These are phyloP conservation scores for Myriosclerotinia scirpicola DNA, from an alignment of 2,329 filamentous ascomycete species.

Conservation along the genomic window DNA sequence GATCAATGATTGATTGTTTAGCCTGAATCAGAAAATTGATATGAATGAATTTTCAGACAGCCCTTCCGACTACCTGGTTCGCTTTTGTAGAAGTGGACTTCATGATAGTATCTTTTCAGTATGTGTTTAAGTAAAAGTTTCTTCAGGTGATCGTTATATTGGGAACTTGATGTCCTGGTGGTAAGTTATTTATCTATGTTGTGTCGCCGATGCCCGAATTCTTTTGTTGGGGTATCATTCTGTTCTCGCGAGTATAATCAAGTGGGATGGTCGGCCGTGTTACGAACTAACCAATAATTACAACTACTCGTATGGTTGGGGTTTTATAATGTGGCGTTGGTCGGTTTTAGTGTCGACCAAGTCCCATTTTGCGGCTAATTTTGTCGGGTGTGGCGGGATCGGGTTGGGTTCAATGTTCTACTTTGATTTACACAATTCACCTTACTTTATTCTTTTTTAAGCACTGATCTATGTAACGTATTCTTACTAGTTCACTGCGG, in stretches of 20 bases:
- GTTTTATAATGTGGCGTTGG: not conserved
- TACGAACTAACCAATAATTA: not conserved
- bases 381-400: not conserved
- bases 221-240: not conserved
- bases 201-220: not conserved
- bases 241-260: not conserved
- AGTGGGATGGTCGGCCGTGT: not conserved
- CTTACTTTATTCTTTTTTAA: not conserved
- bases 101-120: not conserved
- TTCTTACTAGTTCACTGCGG: not conserved
- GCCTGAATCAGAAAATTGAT: not conserved
- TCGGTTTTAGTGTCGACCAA: not conserved
- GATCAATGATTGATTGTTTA: not conserved
- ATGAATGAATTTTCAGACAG: not conserved
- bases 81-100: too few relatives aligned
- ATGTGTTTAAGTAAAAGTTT: not conserved
- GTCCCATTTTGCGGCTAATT: not conserved
- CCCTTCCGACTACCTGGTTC: not conserved
- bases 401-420: not conserved
- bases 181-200: not conserved
- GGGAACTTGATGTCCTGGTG: not conserved
- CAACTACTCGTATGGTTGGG: not conserved
- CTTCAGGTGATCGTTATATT: not conserved
- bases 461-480: not conserved
- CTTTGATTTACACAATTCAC: not conserved